Evolutionary conservation across 2,329 filamentous ascomycete species (phyloP).

Genomic region (Nemania abortiva): DNA sequence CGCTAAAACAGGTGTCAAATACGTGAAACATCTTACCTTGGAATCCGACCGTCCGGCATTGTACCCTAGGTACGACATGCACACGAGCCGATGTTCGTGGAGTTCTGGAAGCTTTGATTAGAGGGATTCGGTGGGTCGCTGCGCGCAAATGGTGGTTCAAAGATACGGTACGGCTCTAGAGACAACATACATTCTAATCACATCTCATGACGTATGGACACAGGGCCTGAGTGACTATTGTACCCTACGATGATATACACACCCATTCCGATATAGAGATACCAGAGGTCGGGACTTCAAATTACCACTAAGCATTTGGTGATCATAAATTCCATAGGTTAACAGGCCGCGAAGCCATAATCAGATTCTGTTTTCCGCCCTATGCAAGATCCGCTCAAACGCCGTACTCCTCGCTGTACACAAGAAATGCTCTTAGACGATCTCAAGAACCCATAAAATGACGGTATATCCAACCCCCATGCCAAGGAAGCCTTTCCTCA

Average conservation of each 20-base stretch:
- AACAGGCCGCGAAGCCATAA: slow-evolving; percentile 19
- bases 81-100: background rate
- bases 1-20: slow-evolving; percentile 58
- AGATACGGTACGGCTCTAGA: background rate
- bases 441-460: slow-evolving; percentile 18
- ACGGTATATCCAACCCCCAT: slow-evolving; percentile 13
- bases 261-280: background rate
- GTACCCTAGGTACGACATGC: background rate
- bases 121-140: background rate
- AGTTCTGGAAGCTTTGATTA: background rate
- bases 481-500: slow-evolving; percentile 19
- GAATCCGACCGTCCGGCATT: background rate
- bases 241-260: background rate
- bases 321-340: background rate
- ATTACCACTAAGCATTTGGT: background rate
- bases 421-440: slow-evolving; percentile 27
- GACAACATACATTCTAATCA: background rate
- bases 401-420: slow-evolving; percentile 40
- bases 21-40: background rate
- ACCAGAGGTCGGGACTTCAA: background rate
- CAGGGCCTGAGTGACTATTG: background rate
- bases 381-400: slow-evolving; percentile 33
- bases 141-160: background rate
- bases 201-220: background rate
- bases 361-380: slow-evolving; percentile 11